Conservation (phyloP, 2,329 filamentous ascomycete genomes). For the Dactylellina haptotyla region DNA sequence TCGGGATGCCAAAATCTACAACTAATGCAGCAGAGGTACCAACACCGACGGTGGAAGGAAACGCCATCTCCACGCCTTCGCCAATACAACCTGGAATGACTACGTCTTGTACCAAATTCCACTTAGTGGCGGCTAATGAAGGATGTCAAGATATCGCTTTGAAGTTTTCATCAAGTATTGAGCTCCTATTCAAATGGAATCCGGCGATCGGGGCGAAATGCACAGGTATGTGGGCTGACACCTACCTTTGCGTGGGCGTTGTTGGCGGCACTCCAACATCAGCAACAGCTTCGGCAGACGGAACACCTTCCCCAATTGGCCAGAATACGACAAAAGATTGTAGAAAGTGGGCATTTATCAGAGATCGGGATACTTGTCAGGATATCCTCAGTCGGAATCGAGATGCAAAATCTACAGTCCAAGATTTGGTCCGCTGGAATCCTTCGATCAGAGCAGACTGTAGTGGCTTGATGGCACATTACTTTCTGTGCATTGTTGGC, state of each 20-base stretch:
- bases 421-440: conserved; percentile 23
- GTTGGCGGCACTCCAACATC: conserved; percentile 1
- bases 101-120: conserved; percentile 16
- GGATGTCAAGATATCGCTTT: background rate
- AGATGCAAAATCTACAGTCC: background rate
- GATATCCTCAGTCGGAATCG: conserved; percentile 3
- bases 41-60: background rate
- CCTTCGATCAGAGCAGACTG: conserved; percentile 23
- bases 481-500: conserved; percentile 21
- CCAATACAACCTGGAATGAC: conserved; percentile 20
- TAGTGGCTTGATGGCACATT: conserved; percentile 7
- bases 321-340: conserved; percentile 18
- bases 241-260: conserved; percentile 25
- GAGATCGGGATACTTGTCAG: conserved; percentile 3
- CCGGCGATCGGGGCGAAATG: conserved; percentile 17
- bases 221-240: conserved; percentile 18
- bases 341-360: conserved; percentile 20
- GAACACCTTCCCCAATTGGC: conserved; percentile 29
- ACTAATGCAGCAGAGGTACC: background rate
- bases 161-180: background rate
- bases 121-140: conserved; percentile 6
- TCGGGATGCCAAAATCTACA: background rate
- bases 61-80: conserved; percentile 3
- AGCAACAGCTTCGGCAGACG: background rate
- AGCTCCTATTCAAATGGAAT: conserved; percentile 28